These are phyloP conservation scores for Dothideomycetes sp. DNA, from an alignment of 2,329 filamentous ascomycete genomes.

Conservation along the genomic window DNA sequence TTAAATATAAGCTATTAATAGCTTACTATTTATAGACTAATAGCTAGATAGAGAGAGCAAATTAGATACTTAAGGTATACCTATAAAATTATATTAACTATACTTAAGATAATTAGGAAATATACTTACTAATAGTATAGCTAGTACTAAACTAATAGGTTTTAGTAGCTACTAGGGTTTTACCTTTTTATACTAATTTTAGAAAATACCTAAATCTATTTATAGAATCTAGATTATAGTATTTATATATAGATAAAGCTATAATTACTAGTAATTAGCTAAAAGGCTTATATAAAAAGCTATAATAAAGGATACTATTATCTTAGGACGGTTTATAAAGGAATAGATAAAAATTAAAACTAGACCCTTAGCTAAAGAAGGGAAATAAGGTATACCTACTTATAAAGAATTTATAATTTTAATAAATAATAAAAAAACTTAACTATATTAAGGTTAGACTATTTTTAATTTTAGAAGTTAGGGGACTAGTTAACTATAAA, in stretches of 20 bases:
- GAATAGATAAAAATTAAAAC: background rate
- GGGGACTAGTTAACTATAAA: background rate
- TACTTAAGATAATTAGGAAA: constrained; percentile 18
- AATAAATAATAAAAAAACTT: constrained; percentile 14
- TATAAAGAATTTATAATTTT: constrained; percentile 12
- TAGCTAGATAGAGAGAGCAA: constrained; percentile 21
- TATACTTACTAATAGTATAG: constrained; percentile 18
- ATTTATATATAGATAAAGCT: background rate
- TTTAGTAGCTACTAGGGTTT: constrained; percentile 13
- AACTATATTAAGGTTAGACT: constrained; percentile 14
- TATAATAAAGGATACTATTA: background rate
- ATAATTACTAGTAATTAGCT: background rate
- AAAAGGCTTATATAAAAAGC: background rate
- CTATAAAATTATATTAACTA: constrained; percentile 19
- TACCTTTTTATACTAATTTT: constrained; percentile 19
- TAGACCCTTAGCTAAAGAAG: constrained; percentile 12
- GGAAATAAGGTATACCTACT: constrained; percentile 17
- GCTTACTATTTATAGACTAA: constrained; percentile 22
- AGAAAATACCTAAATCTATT: constrained; percentile 9
- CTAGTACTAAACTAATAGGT: constrained; percentile 19
- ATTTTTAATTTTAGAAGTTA: constrained; percentile 14
- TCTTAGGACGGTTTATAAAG: background rate
- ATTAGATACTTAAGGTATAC: constrained; percentile 21
- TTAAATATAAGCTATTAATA: constrained; percentile 19
- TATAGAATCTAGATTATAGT: background rate